phyloP scores from a whole-genome alignment of 805 yeast genomes.

The Cyberlindnera maritima region DNA sequence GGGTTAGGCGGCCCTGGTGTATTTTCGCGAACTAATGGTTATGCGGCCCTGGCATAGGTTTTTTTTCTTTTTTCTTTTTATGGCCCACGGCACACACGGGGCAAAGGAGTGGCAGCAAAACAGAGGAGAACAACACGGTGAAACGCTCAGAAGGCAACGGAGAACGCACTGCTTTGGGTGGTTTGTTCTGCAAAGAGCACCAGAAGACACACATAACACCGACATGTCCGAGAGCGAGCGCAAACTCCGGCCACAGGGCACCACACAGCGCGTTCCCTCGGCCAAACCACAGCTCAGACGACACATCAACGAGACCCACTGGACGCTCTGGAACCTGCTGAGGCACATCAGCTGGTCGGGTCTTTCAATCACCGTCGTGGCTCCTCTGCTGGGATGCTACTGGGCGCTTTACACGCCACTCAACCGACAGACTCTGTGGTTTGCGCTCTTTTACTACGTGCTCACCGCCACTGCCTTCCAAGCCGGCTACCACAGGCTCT shows the following conservation, averaged over 20 bases:
- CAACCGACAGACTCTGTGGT: conserved; percentile 46
- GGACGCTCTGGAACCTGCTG: conserved; percentile 72
- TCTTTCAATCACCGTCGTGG: conserved; percentile 35
- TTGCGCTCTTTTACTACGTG: conserved; percentile 53
- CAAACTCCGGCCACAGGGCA: background rate
- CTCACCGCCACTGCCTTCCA: conserved; percentile 71
- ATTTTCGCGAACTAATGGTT: background rate
- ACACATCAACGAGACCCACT: conserved; percentile 28
- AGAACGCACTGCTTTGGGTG: too few species aligned
- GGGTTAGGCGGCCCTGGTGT: background rate
- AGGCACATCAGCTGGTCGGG: conserved; percentile 77
- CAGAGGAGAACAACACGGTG: too few species aligned
- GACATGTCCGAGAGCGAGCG: background rate
- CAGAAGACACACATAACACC: background rate
- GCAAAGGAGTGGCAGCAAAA: too few species aligned
- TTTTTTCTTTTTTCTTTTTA: too few species aligned
- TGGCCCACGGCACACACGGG: too few species aligned
- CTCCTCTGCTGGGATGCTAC: conserved; percentile 51
- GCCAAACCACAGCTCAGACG: conserved; percentile 13
- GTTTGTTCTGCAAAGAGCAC: too few species aligned
- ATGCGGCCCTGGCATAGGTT: too few species aligned
- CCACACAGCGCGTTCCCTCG: background rate
- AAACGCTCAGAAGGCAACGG: too few species aligned
- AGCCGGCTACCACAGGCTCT: conserved; percentile 80
- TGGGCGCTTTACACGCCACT: conserved; percentile 45